A percentile compares a stretch with the other conserved stretches of the same genome.
phyloP scores from a whole-genome alignment of 371 early-diverging fungal genomes.

The Rhizopus sp. region DNA sequence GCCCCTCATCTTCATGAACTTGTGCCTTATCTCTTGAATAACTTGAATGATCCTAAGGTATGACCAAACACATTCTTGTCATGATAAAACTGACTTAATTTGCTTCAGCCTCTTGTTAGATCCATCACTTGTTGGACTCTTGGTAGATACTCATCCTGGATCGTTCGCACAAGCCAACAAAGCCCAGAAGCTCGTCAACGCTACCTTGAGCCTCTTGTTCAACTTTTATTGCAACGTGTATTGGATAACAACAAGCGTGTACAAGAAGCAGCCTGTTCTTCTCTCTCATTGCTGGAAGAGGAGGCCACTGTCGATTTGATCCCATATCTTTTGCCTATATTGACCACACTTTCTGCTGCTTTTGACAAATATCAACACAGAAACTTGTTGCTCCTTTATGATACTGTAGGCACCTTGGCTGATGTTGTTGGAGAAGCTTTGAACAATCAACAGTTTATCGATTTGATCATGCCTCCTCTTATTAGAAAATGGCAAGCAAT shows the following conservation, averaged over 20 bases:
- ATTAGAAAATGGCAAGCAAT: conserved; percentile 78
- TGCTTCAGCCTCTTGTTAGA: conserved; percentile 79
- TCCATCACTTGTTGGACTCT: conserved; percentile 98
- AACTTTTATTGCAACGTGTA: conserved; percentile 73
- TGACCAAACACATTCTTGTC: conserved; percentile 1
- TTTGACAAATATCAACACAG: conserved; percentile 88
- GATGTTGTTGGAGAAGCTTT: conserved; percentile 84
- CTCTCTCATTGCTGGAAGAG: conserved; percentile 90
- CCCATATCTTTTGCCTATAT: conserved; percentile 83
- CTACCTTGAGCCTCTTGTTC: conserved; percentile 80
- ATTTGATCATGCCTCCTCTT: conserved; percentile 82
- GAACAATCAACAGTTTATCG: conserved; percentile 72
- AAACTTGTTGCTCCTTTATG: conserved; percentile 89
- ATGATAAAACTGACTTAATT: not conserved
- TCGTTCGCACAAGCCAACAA: conserved; percentile 45
- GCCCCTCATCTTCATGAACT: conserved; percentile 86
- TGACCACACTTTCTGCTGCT: conserved; percentile 74
- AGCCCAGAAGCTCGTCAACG: conserved; percentile 63
- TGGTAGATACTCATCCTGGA: conserved; percentile 89
- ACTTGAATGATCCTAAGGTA: conserved; percentile 80
- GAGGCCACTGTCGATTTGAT: conserved; percentile 74
- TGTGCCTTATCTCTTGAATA: conserved; percentile 80
- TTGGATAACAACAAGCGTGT: conserved; percentile 93
- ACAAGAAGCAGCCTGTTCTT: conserved; percentile 93
- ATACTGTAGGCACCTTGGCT: conserved; percentile 92